A percentile compares a stretch with the other conserved stretches of the same genome.
phyloP scores from a whole-genome alignment of 2,329 filamentous ascomycete species.

The Fusarium floridanum region DNA sequence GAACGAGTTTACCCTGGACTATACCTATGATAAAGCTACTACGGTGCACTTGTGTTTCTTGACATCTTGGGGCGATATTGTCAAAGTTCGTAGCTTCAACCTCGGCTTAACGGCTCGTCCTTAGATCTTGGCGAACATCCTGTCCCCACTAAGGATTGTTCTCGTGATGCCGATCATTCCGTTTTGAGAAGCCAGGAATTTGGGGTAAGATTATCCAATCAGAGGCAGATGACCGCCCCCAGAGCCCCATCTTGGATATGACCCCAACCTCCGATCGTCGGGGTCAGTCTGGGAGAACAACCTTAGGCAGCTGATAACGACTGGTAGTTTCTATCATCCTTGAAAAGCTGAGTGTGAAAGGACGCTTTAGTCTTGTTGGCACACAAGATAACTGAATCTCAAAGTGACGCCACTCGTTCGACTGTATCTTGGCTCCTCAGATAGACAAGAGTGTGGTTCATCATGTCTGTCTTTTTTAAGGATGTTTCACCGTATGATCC shows the following conservation, averaged over 20 bases:
- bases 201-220: not conserved
- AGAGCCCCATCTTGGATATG: not conserved
- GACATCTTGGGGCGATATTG: not conserved
- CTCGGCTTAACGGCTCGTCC: not conserved
- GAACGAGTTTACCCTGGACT: not conserved
- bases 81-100: not conserved
- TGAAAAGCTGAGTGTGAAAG: not conserved
- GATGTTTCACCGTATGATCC: conserved; percentile 51
- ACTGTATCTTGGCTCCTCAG: not conserved
- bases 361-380: not conserved
- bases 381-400: not conserved
- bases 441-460: not conserved
- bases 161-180: not conserved
- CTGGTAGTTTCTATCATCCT: not conserved
- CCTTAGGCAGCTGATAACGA: not conserved
- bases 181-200: not conserved
- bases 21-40: not conserved
- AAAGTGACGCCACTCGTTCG: not conserved
- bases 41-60: not conserved
- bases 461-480: conserved; percentile 57
- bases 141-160: not conserved
- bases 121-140: not conserved
- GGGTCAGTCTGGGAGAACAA: not conserved
- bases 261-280: not conserved
- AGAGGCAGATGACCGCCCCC: not conserved